Evolutionary conservation across 306 rosid species (phyloP), one percentile per base, ranked within the genome.

Genomic region (Phaseolus lunatus): DNA sequence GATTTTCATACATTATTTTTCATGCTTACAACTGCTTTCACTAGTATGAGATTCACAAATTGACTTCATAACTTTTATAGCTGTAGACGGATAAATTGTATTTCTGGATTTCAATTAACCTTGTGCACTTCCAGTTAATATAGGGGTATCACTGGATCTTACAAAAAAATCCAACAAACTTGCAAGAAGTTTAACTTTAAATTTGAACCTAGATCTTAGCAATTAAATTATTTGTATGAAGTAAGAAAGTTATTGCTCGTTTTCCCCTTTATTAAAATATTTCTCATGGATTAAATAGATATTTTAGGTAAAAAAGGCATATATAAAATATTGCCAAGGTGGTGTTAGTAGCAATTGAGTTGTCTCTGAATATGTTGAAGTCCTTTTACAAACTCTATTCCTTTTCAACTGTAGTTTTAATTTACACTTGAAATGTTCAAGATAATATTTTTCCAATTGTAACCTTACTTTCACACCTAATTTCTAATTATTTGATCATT

Each of bases 291-390:
- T 73, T 62, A 19, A 14, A 69, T 14, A 49, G 31, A 50, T 64
- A 52, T 64, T 43, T 45, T 80, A 82, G 91, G 88, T 84, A 78
- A 84, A 89, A 37, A 88, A 83, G 88, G 87, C 35, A 31, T 80
- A n/a, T 15, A 83, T 88, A 58, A 85, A 74, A 90, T 88, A 49
- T 83, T 87, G 84, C 90, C 90, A 88, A 88, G 89, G 90, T 88
- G 78, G 31, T 22, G 4, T 35, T 79, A 62, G 33, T 24, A 57
- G 50, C 20, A 39, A 58, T 35, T 24, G 66, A 44, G 65, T 58
- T 35, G 48, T n/a, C 72, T 78, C 18, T 65, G 65, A 29, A 59
- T 29, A 43, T 27, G 18, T 35, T 76, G 45, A n/a, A 56, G 49
- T 22, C 16, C 29, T 10, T 22, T 54, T 54, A 3, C 31, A 9